phyloP scores from a whole-genome alignment of 257 asterid species.

The Nicotiana otophora region DNA sequence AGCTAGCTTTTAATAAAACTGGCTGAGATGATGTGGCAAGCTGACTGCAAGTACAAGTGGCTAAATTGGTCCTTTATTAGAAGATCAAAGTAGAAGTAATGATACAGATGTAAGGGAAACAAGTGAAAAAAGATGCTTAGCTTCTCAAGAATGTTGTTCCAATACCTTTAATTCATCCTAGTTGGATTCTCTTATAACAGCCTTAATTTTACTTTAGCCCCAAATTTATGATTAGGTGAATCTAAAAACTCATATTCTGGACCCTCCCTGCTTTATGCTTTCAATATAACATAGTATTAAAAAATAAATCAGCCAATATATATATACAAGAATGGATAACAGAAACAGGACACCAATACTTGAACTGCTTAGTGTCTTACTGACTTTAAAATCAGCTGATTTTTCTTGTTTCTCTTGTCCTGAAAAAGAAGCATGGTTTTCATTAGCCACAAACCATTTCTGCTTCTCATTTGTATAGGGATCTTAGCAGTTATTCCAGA shows the following conservation, averaged over 20 bases:
- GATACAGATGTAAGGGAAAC: constrained; percentile 42
- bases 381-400: not conserved
- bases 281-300: constrained; percentile 8
- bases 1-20: not conserved
- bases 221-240: constrained; percentile 56
- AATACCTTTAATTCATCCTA: constrained; percentile 58
- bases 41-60: constrained; percentile 28
- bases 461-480: constrained; percentile 37
- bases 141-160: constrained; percentile 77
- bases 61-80: constrained; percentile 47
- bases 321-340: constrained; percentile 32
- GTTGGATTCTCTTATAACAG: constrained; percentile 59
- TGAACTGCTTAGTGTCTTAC: not conserved
- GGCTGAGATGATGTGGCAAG: constrained; percentile 25
- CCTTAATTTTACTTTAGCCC: constrained; percentile 31
- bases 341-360: constrained; percentile 14
- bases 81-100: constrained; percentile 53
- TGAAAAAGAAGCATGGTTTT: constrained; percentile 26
- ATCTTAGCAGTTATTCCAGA: constrained; percentile 35
- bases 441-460: constrained; percentile 21
- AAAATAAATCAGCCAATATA: constrained; percentile 13
- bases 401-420: not conserved
- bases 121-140: constrained; percentile 72
- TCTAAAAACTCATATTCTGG: constrained; percentile 51
- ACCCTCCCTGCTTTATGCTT: constrained; percentile 18